Evolutionary conservation across 345 rosid species (phyloP).

Genomic region (Aquilaria yunnanensis): DNA sequence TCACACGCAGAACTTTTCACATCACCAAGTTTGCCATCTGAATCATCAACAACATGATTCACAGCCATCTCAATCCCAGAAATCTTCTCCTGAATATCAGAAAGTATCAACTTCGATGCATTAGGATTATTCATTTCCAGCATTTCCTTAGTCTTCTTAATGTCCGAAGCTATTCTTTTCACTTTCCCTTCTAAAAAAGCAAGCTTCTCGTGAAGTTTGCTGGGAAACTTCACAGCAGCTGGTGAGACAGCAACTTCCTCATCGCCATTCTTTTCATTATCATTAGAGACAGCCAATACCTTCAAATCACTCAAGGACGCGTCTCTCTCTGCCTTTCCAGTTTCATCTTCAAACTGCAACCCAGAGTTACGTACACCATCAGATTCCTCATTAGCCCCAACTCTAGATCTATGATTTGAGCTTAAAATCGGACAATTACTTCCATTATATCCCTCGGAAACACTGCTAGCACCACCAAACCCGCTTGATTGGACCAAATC

Average conservation of each 20-base stretch:
- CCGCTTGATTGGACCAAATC: slow-evolving; percentile 18
- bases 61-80: slow-evolving; percentile 83
- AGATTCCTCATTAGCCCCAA: slow-evolving; percentile 17
- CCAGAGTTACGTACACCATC: slow-evolving; percentile 19
- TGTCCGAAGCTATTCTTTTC: slow-evolving; percentile 86
- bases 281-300: slow-evolving; percentile 36
- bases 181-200: slow-evolving; percentile 95
- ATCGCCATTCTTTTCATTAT: slow-evolving; percentile 20
- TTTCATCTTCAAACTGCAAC: slow-evolving; percentile 20
- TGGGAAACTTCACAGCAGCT: slow-evolving; percentile 35
- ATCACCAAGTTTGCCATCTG: slow-evolving; percentile 22
- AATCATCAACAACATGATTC: slow-evolving; percentile 36
- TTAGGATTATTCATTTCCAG: slow-evolving; percentile 81
- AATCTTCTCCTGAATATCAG: slow-evolving; percentile 86
- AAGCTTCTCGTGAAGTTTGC: slow-evolving; percentile 91
- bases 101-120: slow-evolving; percentile 57
- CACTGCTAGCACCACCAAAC: slow-evolving; percentile 12
- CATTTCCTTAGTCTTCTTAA: slow-evolving; percentile 91
- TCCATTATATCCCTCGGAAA: slow-evolving; percentile 7
- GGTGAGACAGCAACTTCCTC: slow-evolving; percentile 20
- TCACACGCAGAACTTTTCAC: slow-evolving; percentile 21
- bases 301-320: slow-evolving; percentile 24
- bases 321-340: slow-evolving; percentile 26
- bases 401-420: slow-evolving; percentile 13
- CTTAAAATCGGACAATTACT: slow-evolving; percentile 15